These are phyloP conservation scores for Russula dissimulans DNA, from an alignment of 768 basidiomycete species.

Conservation along the genomic window DNA sequence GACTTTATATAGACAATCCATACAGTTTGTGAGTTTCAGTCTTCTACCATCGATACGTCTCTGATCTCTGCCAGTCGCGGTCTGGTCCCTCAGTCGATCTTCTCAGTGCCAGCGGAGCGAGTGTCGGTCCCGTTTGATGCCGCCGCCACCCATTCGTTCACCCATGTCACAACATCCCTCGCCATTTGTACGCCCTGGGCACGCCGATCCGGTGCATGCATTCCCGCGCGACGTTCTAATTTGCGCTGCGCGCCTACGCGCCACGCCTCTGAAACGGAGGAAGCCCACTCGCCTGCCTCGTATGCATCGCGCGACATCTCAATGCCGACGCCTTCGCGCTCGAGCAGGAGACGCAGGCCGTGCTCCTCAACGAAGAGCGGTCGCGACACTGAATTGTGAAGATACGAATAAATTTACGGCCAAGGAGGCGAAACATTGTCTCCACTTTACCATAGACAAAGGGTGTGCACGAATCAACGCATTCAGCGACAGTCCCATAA, in stretches of 20 bases:
- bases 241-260: conserved; percentile 39
- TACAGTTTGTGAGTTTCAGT: too few species aligned
- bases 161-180: conserved; percentile 42
- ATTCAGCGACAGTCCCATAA: conserved; percentile 76
- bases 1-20: not conserved
- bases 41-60: not conserved
- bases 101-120: not conserved
- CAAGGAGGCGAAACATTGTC: not conserved
- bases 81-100: not conserved
- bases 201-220: conserved; percentile 31
- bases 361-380: conserved; percentile 78
- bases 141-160: conserved; percentile 24
- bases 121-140: not conserved
- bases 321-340: conserved; percentile 55
- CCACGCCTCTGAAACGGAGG: conserved; percentile 50
- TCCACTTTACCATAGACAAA: conserved; percentile 58
- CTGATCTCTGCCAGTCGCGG: not conserved
- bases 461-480: conserved; percentile 65
- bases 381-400: conserved; percentile 49
- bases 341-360: conserved; percentile 57
- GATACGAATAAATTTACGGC: not conserved
- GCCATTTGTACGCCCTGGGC: conserved; percentile 41
- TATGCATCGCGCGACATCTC: conserved; percentile 57
- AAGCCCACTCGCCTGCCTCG: conserved; percentile 67
- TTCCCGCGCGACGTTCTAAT: conserved; percentile 38